phyloP scores from a whole-genome alignment of 2,329 filamentous ascomycete species.

The Aureobasidium subglaciale region DNA sequence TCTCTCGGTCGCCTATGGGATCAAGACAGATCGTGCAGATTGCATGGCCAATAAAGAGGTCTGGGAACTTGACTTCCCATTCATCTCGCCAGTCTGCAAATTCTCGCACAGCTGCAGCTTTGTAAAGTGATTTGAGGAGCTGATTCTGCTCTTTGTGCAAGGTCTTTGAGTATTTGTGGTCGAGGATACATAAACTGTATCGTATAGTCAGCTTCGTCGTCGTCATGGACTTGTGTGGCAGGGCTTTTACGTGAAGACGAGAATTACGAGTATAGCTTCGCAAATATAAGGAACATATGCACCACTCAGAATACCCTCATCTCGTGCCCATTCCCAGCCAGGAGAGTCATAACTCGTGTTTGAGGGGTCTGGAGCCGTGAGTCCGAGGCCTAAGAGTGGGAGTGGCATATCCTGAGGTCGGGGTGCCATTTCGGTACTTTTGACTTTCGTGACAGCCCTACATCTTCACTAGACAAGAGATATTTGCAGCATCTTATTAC shows the following conservation, averaged over 20 bases:
- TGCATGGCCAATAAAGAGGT: background rate
- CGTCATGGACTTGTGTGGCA: too few species aligned
- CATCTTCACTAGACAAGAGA: too few species aligned
- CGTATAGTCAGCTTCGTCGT: background rate
- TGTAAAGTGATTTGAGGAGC: background rate
- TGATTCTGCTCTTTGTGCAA: background rate
- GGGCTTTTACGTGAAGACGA: background rate
- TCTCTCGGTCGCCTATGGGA: background rate
- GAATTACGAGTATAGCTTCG: background rate
- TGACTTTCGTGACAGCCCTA: too few species aligned
- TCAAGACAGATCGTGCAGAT: constrained; percentile 10
- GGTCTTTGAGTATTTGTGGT: background rate
- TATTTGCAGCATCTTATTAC: background rate
- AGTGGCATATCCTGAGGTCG: background rate
- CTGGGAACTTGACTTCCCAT: background rate
- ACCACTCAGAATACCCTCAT: background rate
- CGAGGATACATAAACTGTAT: background rate
- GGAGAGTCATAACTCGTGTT: background rate
- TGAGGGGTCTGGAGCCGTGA: background rate
- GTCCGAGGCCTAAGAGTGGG: background rate
- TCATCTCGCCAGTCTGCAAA: background rate
- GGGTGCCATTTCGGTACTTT: background rate
- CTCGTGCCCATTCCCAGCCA: background rate
- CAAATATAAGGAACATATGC: background rate
- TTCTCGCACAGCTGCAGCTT: background rate